Evolutionary conservation across 2,329 filamentous ascomycete species (phyloP), one percentile per base, ranked within the genome.

Genomic region (Colletotrichum liriopes): DNA sequence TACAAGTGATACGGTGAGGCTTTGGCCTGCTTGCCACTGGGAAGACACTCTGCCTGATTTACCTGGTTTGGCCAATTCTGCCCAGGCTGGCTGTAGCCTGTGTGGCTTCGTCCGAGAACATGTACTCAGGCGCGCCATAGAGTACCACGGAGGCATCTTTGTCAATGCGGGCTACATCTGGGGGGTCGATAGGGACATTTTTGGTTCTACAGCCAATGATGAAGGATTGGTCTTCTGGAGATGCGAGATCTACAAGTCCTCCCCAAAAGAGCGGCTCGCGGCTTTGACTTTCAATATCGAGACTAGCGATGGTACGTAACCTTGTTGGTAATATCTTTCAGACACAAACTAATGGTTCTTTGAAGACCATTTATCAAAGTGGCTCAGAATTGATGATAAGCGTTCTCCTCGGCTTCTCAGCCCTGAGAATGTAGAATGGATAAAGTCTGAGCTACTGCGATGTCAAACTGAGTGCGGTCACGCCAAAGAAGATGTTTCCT

Each of bases 251-350:
- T 66, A 66, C 12, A 52, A 66, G 3, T 8, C 6, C 32, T 11
- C 43, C 12, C 32, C 20, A 1, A n/a, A 26, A 26, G 29, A n/a
- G 1, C 9, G 14, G 1, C 14, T 60, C 29, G 54, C 54, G 12
- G 52, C 18, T 35, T 11, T 66, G 3, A 65, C 37, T 14, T 66
- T 66, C 16, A 45, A 51, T 11, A 66, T 66, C 14, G 64, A 66
- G 18, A 49, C 54, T 3, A 41, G 32, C 1, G 7, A 41, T 32
- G 12, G 54, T 66, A 8, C 29, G 64, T 16, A 26, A 26, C 23
- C 23, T 26, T 26, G 23, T 26, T 26, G 23, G 23, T 26, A 26
- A 26, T 26, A 26, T 26, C 23, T 26, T 26, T 26, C 23, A 26
- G 23, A 26, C 23, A 8, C 16, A 18, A 6, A 8, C 29, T 39